Evolutionary conservation across 345 rosid genomes (phyloP).

Genomic region (Linum lewisii): DNA sequence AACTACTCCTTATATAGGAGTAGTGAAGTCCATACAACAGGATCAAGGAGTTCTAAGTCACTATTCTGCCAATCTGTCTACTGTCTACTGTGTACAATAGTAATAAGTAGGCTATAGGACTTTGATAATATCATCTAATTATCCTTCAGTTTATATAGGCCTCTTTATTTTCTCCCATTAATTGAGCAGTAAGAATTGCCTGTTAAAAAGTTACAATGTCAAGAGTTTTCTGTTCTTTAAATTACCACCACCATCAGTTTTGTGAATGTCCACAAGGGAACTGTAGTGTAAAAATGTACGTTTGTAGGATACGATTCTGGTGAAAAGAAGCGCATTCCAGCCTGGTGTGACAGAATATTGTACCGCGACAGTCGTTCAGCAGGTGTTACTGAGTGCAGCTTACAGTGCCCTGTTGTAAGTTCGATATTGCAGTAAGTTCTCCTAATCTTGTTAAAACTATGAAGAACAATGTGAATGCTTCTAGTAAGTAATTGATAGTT

Average conservation of each 20-base stretch:
- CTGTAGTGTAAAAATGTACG: neutral
- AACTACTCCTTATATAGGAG: too few species aligned
- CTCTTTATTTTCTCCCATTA: too few species aligned
- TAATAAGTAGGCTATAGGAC: too few species aligned
- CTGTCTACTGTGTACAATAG: too few species aligned
- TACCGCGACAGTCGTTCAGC: slow-evolving; percentile 70
- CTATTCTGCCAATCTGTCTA: too few species aligned
- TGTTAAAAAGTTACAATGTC: too few species aligned
- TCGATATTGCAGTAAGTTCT: slow-evolving; percentile 20
- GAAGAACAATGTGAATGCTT: neutral
- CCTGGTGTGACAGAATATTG: slow-evolving; percentile 97
- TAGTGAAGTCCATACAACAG: too few species aligned
- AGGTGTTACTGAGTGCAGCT: slow-evolving; percentile 56
- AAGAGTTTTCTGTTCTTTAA: neutral
- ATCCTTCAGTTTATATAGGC: too few species aligned
- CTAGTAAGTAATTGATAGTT: too few species aligned
- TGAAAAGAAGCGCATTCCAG: slow-evolving; percentile 98
- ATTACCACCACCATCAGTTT: neutral
- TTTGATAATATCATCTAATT: too few species aligned
- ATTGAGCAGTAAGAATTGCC: too few species aligned
- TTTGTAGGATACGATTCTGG: slow-evolving; percentile 91
- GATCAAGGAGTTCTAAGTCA: too few species aligned
- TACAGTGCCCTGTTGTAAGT: slow-evolving; percentile 80
- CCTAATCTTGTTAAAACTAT: neutral
- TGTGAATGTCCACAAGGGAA: neutral